Evolutionary conservation across 2,329 filamentous ascomycete genomes (phyloP), one percentile per base, ranked within the genome.

Genomic region (Tolypocladium endophyticum): DNA sequence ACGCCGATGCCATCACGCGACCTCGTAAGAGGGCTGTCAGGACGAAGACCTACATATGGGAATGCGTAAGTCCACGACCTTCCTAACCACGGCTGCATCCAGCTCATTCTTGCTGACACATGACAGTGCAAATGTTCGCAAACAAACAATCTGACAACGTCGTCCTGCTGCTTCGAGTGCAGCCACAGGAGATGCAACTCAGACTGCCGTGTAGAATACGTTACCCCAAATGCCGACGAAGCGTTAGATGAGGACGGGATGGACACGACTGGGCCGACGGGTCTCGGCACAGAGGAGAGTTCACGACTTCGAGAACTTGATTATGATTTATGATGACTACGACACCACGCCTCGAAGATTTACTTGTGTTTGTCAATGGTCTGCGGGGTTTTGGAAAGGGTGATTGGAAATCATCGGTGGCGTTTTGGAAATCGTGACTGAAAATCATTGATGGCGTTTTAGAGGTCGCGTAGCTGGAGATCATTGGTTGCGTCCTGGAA

Each of bases 11-110:
- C 16, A 58, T 61, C 25, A 39, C 45, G 28, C 57, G 56, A 28
- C 58, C 58, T 8, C 55, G 56, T 35, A 64, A 64, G 50, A 64
- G 55, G 58, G 55, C 20, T 58, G 52, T 20, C 58, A 62, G 59
- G 63, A 60, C 39, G n/a, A 61, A 47, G n/a, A 60, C 54, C 33
- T 65, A 61, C 38, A 66, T 70, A 61, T 73, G 71, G 71, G 58
- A 1, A 50, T 73, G 71, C 39, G 71, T 73, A 64, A 70, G 71
- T 68, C 2, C 4, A 4, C 11, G 36, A 41, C 20, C 16, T 7
- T n/a, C 12, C 50, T 3, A 20, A 3, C 23, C 30, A 2, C 50
- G 1, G 18, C 28, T 12, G 28, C 8, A 1, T 7, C 11, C 16
- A 18, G 20, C 30, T 36, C 30, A 8, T 20, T 23, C 20, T 12